Percentiles rank a stretch among this genome's conserved stretches.
Evolutionary conservation across 192 early-diverging fungal species (phyloP).

Genomic region (Coemansia sp.): DNA sequence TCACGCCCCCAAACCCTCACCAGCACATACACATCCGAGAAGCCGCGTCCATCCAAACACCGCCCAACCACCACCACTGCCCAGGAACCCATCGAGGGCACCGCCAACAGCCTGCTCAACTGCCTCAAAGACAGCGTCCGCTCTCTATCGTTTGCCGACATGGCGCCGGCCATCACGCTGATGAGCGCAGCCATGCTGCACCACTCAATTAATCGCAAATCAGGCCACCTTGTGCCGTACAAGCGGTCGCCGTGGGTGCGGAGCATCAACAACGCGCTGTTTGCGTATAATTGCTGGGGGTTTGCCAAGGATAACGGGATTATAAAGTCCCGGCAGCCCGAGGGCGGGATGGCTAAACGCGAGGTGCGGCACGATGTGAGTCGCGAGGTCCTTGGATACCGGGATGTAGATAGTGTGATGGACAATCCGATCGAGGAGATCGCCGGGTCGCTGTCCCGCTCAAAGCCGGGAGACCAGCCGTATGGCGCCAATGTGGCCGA

Average conservation of each 20-base stretch:
- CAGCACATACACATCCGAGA: not conserved
- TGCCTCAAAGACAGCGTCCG: conserved; percentile 9
- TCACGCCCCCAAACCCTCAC: not conserved
- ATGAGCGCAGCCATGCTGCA: conserved; percentile 8
- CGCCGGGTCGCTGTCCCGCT: not conserved
- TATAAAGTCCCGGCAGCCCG: conserved; percentile 1
- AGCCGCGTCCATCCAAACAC: not conserved
- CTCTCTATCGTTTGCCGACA: not conserved
- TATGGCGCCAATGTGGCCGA: conserved; percentile 11
- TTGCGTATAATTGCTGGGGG: conserved; percentile 20
- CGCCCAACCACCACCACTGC: not conserved
- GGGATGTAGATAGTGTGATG: not conserved
- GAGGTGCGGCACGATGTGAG: not conserved
- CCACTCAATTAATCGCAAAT: conserved; percentile 14
- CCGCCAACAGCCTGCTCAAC: conserved; percentile 7
- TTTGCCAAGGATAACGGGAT: conserved; percentile 13
- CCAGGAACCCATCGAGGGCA: too few species aligned
- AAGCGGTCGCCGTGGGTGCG: conserved; percentile 24
- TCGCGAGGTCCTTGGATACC: not conserved
- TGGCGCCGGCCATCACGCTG: conserved; percentile 1
- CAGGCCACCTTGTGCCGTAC: conserved; percentile 13
- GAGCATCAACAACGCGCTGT: conserved; percentile 17
- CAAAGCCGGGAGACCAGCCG: not conserved
- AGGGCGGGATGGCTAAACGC: not conserved
- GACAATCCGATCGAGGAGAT: not conserved